These are phyloP conservation scores for Mycena amicta DNA, from an alignment of 768 basidiomycete genomes.

Conservation along the genomic window DNA sequence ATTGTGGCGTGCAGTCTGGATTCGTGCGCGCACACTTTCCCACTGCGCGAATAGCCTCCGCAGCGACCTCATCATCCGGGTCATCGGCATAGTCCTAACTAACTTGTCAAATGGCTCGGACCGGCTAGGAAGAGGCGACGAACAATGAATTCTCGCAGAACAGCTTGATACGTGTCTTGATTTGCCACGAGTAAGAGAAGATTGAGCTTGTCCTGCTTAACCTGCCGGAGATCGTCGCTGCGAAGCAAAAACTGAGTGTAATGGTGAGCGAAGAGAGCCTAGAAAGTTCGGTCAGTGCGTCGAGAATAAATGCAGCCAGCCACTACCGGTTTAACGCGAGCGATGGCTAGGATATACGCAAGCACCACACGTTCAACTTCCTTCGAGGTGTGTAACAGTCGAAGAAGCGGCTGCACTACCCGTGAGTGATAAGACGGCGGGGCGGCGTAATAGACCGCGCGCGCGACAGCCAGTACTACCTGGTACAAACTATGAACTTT, in stretches of 20 bases:
- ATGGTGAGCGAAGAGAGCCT: slow-evolving; percentile 67
- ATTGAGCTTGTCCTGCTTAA: slow-evolving; percentile 76
- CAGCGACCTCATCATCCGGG: slow-evolving; percentile 68
- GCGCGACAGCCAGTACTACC: slow-evolving; percentile 80
- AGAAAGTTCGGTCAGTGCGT: slow-evolving; percentile 2
- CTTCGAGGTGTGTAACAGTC: slow-evolving; percentile 66
- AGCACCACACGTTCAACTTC: slow-evolving; percentile 79
- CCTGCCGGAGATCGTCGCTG: slow-evolving; percentile 62
- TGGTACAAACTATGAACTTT: slow-evolving; percentile 30
- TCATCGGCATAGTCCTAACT: slow-evolving; percentile 87
- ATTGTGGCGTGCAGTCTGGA: slow-evolving; percentile 70
- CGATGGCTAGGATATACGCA: slow-evolving; percentile 69
- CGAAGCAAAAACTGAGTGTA: slow-evolving; percentile 72
- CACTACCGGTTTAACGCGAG: slow-evolving; percentile 61
- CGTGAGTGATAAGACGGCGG: slow-evolving; percentile 57
- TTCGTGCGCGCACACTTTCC: slow-evolving; percentile 72
- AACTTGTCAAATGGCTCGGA: too few species aligned
- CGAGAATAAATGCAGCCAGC: background rate
- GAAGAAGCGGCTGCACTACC: slow-evolving; percentile 72
- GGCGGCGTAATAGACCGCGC: slow-evolving; percentile 73
- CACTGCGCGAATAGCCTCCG: slow-evolving; percentile 75
- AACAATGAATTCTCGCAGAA: slow-evolving; percentile 86
- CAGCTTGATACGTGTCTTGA: slow-evolving; percentile 64
- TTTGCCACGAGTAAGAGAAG: slow-evolving; percentile 70
- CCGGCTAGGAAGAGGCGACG: slow-evolving; percentile 31